Conservation (phyloP, 2,329 filamentous ascomycete genomes). For the Nannizziopsis arthrosporioides region DNA sequence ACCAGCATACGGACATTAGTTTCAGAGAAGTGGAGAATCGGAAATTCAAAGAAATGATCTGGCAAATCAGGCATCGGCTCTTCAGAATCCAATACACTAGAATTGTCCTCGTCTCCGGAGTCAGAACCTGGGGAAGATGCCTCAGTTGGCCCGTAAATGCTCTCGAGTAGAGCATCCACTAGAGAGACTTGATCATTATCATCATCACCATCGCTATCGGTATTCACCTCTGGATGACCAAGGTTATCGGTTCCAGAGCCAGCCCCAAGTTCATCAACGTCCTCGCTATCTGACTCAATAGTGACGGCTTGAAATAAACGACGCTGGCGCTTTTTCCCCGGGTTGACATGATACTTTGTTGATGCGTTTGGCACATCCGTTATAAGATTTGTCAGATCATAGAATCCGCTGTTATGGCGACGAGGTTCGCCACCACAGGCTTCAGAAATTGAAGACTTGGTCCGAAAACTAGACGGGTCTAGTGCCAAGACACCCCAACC, state of each 20-base stretch:
- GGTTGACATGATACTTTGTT: slow-evolving; percentile 21
- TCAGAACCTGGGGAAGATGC: background rate
- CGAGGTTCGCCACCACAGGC: slow-evolving; percentile 31
- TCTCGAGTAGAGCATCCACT: slow-evolving; percentile 2
- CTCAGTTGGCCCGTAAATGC: slow-evolving; percentile 5
- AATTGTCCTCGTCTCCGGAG: background rate
- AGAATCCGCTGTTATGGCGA: slow-evolving; percentile 13
- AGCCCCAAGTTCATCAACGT: slow-evolving; percentile 12
- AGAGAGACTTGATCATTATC: slow-evolving; percentile 4
- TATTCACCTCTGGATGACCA: slow-evolving; percentile 14
- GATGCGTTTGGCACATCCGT: slow-evolving; percentile 22
- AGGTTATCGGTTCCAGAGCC: background rate
- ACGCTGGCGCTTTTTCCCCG: too few species aligned
- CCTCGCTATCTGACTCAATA: slow-evolving; percentile 12
- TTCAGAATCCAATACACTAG: background rate
- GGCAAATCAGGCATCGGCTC: background rate
- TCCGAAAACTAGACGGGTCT: slow-evolving; percentile 34
- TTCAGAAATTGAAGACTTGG: slow-evolving; percentile 24
- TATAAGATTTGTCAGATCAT: slow-evolving; percentile 22
- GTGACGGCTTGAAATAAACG: too few species aligned
- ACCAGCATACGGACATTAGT: slow-evolving; percentile 29
- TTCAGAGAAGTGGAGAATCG: slow-evolving; percentile 34
- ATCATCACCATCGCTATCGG: slow-evolving; percentile 5
- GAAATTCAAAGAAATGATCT: slow-evolving; percentile 21
- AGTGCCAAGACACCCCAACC: slow-evolving; percentile 39